Base-by-base conservation (phyloP, 805 yeast species). In the Debaryomyces hansenii region DNA sequence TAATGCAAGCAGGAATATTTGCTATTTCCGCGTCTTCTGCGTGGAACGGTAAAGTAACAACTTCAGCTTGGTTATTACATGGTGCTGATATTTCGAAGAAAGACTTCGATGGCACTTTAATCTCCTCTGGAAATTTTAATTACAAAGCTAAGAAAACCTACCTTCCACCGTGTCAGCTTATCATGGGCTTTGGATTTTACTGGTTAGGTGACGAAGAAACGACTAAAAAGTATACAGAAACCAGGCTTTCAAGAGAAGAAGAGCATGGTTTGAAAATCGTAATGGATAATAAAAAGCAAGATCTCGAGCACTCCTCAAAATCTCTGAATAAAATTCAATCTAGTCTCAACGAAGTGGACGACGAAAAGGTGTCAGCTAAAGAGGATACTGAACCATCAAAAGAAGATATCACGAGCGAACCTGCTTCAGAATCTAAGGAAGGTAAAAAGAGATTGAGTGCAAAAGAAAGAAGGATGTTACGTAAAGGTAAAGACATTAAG, bases 1-100 rank as follows among this genome's bases (percentile, higher is more conserved):
- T 92, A 47, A 74, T 83, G 62, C 99, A 94, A 64, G 97, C 98
- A 0, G 96, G 96, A 10, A 79, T 87, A 5, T 85, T 85, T 53
- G 79, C 95, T n/a, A 75, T 90, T 51, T 79, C 91, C 18, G 77
- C 92, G 0, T 85, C 96, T 7, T 82, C 78, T 36, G 96, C 96
- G 0, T 94, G 99, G 99, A 91, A 85, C 34, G 79, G 85, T 44
- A 92, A 91, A 61, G 76, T 85, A 27, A 80, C 89, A 1, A 80
- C 88, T 0, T 83, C 96, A 2, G 85, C 96, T 2, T 90, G 96
- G 95, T 86, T 83, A 79, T 80, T 87, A n/a, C 75, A 74, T 32
- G 90, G 90, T 1, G 62, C 64, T 14, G 84, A 82, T 40, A 76
- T 92, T 2, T 80, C 90, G 1, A 88, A 90, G 57, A 79, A 79